phyloP scores from a whole-genome alignment of 148 eudicot genomes.

The Euryodendron excelsum region DNA sequence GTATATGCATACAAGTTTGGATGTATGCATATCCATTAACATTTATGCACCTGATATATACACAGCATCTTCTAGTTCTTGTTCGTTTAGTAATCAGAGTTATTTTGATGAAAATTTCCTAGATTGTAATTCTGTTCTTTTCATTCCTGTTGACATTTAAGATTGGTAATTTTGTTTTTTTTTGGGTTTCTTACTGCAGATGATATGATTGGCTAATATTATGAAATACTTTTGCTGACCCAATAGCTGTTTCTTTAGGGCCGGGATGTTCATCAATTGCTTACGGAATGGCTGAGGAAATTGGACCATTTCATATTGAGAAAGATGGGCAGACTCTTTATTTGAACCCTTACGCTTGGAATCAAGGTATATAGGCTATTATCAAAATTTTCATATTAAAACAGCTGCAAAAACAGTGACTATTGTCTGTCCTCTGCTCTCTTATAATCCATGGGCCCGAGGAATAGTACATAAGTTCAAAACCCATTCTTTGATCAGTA shows the following conservation, averaged over 20 bases:
- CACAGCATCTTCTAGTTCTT: no score
- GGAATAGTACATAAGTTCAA: neutral
- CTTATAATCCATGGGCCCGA: neutral
- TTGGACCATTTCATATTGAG: conserved; percentile 91
- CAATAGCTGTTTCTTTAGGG: conserved; percentile 39
- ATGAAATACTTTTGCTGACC: neutral
- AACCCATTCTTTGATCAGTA: neutral
- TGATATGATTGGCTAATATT: neutral
- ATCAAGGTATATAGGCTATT: conserved; percentile 52
- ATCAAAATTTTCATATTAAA: neutral
- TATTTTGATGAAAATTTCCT: neutral
- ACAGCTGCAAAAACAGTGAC: neutral
- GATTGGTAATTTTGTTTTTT: neutral
- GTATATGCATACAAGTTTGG: neutral
- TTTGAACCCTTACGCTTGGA: conserved; percentile 83
- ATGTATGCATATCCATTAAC: neutral
- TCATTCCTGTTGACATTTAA: neutral
- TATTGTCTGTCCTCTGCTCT: neutral
- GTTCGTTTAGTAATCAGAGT: neutral
- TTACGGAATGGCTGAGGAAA: conserved; percentile 86
- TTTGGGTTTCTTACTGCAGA: neutral
- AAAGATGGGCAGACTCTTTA: conserved; percentile 81
- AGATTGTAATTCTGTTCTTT: neutral
- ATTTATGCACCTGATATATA: neutral
- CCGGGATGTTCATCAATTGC: conserved; percentile 99